Percentiles rank a stretch among this genome's conserved stretches.
These are phyloP conservation scores for Violaceomyces palustris DNA, from an alignment of 1,284 basidiomycete species.

Conservation along the genomic window DNA sequence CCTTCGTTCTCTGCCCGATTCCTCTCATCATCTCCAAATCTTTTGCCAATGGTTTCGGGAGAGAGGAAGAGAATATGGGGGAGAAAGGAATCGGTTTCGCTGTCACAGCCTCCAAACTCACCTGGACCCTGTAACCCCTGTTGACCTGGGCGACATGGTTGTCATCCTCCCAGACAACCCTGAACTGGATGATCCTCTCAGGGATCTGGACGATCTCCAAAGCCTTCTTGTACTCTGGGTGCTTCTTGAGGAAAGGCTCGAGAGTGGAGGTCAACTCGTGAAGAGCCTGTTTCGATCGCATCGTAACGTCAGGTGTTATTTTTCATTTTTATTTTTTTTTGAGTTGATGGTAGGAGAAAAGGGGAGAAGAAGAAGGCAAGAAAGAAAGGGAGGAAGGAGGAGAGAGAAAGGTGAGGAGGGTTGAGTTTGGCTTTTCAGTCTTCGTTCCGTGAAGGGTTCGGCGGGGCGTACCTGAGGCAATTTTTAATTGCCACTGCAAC, in stretches of 20 bases:
- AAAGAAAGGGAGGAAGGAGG: constrained; percentile 1
- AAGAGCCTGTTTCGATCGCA: constrained; percentile 59
- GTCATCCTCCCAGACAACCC: constrained; percentile 73
- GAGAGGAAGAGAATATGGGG: too few relatives aligned
- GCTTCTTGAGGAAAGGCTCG: constrained; percentile 64
- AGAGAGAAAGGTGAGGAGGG: not conserved
- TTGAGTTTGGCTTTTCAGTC: not conserved
- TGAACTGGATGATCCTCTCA: constrained; percentile 64
- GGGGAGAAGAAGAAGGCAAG: not conserved
- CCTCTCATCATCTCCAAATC: too few relatives aligned
- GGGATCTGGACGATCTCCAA: constrained; percentile 69
- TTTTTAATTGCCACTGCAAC: not conserved
- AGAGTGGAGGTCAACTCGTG: constrained; percentile 66
- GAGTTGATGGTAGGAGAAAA: constrained; percentile 1
- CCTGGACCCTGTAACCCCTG: constrained; percentile 69
- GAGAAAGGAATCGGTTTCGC: too few relatives aligned
- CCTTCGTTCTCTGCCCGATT: too few relatives aligned
- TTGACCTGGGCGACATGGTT: constrained; percentile 62
- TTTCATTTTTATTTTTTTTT: too few relatives aligned
- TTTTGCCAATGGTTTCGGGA: too few relatives aligned
- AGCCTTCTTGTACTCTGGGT: constrained; percentile 69
- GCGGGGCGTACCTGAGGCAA: constrained; percentile 6
- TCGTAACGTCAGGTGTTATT: too few relatives aligned
- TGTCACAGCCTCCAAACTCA: too few relatives aligned
- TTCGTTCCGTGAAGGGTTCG: not conserved